These are phyloP conservation scores for Brassica napus DNA, from an alignment of 345 rosid species.

Conservation along the genomic window DNA sequence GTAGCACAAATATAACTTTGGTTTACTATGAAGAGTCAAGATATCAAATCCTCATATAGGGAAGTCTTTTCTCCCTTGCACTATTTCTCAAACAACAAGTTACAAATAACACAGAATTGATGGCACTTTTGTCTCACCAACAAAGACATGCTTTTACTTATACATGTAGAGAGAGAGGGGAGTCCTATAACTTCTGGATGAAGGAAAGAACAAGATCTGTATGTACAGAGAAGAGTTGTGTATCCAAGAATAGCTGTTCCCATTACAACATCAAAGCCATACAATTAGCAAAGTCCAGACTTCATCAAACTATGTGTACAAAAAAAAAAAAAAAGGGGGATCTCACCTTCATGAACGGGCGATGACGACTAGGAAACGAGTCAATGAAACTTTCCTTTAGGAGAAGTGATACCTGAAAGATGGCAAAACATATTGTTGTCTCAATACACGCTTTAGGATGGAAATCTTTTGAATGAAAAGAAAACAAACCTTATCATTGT, in stretches of 20 bases:
- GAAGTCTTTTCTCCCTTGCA: conserved; percentile 26
- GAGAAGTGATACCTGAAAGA: conserved; percentile 75
- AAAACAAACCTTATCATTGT: conserved; percentile 80
- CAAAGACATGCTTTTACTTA: conserved; percentile 21
- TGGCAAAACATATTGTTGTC: background rate
- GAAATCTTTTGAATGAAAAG: background rate
- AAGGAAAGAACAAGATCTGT: conserved; percentile 91
- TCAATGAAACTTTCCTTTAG: conserved; percentile 90
- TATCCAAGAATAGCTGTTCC: conserved; percentile 77
- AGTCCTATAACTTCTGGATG: conserved; percentile 78
- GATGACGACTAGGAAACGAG: conserved; percentile 77
- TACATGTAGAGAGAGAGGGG: background rate
- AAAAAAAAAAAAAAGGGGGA: conserved; percentile 7
- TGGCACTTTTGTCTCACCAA: background rate
- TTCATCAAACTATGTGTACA: background rate
- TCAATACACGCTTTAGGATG: background rate
- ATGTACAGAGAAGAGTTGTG: conserved; percentile 95
- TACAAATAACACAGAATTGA: conserved; percentile 18
- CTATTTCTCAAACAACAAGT: conserved; percentile 1
- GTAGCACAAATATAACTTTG: background rate
- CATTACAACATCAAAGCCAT: conserved; percentile 17
- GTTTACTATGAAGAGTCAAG: background rate
- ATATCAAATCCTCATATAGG: conserved; percentile 13
- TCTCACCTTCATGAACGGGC: conserved; percentile 84
- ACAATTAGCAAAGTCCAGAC: conserved; percentile 14